Percentiles rank a stretch among this genome's conserved stretches.
These are phyloP conservation scores for Myxozyma kluyveri DNA, from an alignment of 805 yeast genomes.

Conservation along the genomic window DNA sequence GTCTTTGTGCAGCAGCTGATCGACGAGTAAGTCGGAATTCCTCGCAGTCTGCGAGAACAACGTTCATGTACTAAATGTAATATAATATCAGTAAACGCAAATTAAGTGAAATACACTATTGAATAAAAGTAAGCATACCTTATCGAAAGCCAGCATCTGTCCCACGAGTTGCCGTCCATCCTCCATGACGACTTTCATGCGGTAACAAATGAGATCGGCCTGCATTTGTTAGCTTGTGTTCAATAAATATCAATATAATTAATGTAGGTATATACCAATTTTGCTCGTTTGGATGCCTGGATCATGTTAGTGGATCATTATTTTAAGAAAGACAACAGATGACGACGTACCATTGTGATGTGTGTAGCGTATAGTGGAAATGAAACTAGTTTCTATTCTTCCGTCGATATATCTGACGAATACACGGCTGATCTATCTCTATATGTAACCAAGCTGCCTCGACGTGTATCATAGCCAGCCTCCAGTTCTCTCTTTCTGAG, in stretches of 20 bases:
- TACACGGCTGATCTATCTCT: too few species aligned
- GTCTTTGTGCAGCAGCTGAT: conserved; percentile 40
- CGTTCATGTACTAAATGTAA: conserved; percentile 59
- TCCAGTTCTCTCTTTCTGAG: too few species aligned
- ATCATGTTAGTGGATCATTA: background rate
- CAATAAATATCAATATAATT: background rate
- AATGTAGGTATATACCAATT: conserved; percentile 21
- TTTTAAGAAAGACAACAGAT: too few species aligned
- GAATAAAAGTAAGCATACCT: conserved; percentile 34
- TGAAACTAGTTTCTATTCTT: too few species aligned
- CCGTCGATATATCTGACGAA: too few species aligned
- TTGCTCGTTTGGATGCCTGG: conserved; percentile 32
- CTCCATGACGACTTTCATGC: conserved; percentile 68
- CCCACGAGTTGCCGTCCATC: conserved; percentile 81
- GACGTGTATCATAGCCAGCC: too few species aligned
- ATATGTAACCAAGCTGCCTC: too few species aligned
- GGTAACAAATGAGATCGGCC: conserved; percentile 69
- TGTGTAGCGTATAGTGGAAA: too few species aligned
- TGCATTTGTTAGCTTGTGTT: conserved; percentile 1
- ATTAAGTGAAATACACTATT: background rate
- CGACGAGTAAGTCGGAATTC: conserved; percentile 75
- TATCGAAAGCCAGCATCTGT: conserved; percentile 80
- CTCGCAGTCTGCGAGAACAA: conserved; percentile 79
- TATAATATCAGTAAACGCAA: background rate
- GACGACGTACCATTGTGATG: too few species aligned